These are phyloP conservation scores for Hygrocybe punicea DNA, from an alignment of 768 basidiomycete species.

Conservation along the genomic window DNA sequence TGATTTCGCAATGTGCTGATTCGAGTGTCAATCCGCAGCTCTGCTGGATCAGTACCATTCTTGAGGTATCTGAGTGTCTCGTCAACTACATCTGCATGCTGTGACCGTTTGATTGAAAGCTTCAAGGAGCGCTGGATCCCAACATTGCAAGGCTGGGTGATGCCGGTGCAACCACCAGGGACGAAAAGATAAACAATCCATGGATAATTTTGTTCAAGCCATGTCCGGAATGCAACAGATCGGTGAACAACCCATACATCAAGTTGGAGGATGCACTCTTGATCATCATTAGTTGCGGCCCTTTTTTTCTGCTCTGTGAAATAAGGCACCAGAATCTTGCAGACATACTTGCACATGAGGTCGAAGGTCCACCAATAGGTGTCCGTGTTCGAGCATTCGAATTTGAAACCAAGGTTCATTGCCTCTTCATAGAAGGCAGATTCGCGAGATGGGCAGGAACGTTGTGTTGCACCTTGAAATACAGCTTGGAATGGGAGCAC, in stretches of 20 bases:
- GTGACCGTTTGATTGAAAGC: conserved; percentile 14
- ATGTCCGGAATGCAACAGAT: conserved; percentile 32
- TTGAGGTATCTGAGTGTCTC: conserved; percentile 27
- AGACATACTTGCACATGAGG: conserved; percentile 17
- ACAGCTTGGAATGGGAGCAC: conserved; percentile 36
- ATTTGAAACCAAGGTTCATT: conserved; percentile 11
- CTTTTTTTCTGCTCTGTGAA: conserved; percentile 11
- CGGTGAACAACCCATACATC: conserved; percentile 40
- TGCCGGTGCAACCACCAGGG: conserved; percentile 34
- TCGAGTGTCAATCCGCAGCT: conserved; percentile 18
- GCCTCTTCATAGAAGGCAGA: conserved; percentile 20
- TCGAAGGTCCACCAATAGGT: conserved; percentile 29
- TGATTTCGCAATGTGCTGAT: conserved; percentile 22
- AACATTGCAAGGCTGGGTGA: conserved; percentile 35
- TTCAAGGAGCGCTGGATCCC: conserved; percentile 38
- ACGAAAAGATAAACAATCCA: conserved; percentile 30
- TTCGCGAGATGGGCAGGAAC: conserved; percentile 15
- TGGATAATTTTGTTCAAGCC: conserved; percentile 27
- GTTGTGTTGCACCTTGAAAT: conserved; percentile 25
- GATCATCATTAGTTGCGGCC: conserved; percentile 14
- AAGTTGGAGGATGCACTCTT: conserved; percentile 26
- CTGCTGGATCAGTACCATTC: conserved; percentile 7
- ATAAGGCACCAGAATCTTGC: conserved; percentile 22
- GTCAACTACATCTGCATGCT: conserved; percentile 35
- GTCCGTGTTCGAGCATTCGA: conserved; percentile 19